Base-by-base conservation (phyloP, 148 eudicot species). In the Vaccinium corymbosum region DNA sequence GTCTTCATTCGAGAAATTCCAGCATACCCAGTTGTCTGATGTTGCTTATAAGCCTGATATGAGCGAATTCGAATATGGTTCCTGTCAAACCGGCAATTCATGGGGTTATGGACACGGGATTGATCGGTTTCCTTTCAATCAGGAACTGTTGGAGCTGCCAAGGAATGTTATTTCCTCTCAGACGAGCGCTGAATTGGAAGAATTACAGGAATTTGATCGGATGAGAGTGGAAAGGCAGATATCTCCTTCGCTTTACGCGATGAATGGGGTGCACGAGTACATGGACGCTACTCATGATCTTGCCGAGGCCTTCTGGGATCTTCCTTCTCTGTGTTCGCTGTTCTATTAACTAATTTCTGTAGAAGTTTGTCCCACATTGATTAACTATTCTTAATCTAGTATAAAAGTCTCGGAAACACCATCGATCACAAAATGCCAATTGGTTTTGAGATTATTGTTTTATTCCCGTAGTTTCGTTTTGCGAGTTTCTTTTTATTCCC, bases 11-110 rank as follows among this genome's bases (percentile, higher is more conserved):
- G 42, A 68, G 73, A 29, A 68, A 29, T 25, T 68, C 7, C 73
- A 68, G 17, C 73, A 68, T 46, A 80, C 82, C 71, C 90, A 85
- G 59, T 64, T 87, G 83, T 84, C 87, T 82, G 92, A 89, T 88
- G 91, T 91, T 86, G 94, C 90, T n/a, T 92, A 92, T 77, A 92
- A 83, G 83, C 95, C 97, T 10, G 90, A 94, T 85, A 83, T 92
- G 84, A 90, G 86, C 79, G 86, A 80, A 46, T 85, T 74, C 75
- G 89, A 90, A n/a, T 57, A 79, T 19, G 89, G 85, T 16, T 68
- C 83, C 1, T 76, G 25, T 80, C 85, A 88, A 80, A 78, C 82
- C 76, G 86, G 85, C 82, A 79, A 84, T 35, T 50, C 89, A 19
- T 88, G 89, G 86, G 85, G 85, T 29, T 84, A 85, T 78, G 91